A percentile compares a stretch with the other conserved stretches of the same genome.
Evolutionary conservation across 257 asterid genomes (phyloP).

Genomic region (Anisodus tanguticus): DNA sequence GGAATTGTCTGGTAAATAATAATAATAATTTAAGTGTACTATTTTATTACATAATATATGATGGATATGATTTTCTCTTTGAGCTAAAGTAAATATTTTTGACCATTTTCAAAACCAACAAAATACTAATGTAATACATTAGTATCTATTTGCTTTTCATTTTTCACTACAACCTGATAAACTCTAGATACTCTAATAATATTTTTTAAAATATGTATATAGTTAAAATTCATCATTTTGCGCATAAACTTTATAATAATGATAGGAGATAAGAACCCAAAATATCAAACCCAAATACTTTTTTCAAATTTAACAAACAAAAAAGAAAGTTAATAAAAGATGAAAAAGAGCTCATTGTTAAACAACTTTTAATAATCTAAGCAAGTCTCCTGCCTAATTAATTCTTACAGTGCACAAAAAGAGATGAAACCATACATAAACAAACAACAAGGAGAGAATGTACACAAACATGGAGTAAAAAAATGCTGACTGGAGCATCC

Average conservation of each 20-base stretch:
- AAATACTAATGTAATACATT: not conserved
- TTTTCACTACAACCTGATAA: not conserved
- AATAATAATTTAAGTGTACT: not conserved
- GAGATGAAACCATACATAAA: not conserved
- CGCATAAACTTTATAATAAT: not conserved
- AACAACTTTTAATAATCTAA: not conserved
- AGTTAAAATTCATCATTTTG: conserved; percentile 12
- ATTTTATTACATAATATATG: not conserved
- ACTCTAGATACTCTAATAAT: not conserved
- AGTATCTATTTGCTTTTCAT: not conserved
- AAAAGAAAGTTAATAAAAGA: not conserved
- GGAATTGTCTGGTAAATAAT: not conserved
- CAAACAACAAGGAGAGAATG: not conserved
- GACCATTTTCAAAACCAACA: not conserved
- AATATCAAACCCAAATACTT: not conserved
- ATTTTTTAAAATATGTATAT: not conserved
- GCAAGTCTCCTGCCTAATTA: not conserved
- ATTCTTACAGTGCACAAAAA: not conserved
- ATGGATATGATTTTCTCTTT: not conserved
- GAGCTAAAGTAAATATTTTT: not conserved
- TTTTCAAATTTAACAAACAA: not conserved
- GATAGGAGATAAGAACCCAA: not conserved
- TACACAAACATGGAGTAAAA: not conserved
- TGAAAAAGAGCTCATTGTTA: not conserved
- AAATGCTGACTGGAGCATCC: not conserved